Evolutionary conservation across 257 asterid genomes (phyloP).

Genomic region (Paulownia fortunei): DNA sequence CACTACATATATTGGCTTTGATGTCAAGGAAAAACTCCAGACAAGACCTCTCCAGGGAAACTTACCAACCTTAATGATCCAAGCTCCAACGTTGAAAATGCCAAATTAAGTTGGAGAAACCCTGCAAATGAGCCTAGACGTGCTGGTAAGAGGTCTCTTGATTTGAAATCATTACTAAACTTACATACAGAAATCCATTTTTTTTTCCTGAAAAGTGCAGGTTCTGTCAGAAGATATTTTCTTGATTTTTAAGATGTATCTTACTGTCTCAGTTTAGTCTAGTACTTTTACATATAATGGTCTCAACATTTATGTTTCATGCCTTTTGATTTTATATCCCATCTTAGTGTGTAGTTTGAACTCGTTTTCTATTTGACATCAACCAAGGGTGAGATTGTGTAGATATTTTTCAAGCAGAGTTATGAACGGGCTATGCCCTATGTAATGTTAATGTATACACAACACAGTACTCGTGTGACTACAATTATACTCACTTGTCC

Average conservation of each 20-base stretch:
- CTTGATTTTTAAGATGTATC: neutral
- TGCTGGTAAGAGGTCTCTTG: constrained; percentile 64
- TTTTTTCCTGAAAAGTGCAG: constrained; percentile 8
- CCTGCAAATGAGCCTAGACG: constrained; percentile 57
- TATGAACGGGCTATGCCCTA: neutral
- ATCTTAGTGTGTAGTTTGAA: neutral
- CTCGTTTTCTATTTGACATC: neutral
- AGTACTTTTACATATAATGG: neutral
- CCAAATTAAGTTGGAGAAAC: constrained; percentile 33
- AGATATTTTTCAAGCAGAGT: neutral
- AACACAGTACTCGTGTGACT: neutral
- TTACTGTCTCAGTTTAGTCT: neutral
- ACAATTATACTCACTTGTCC: neutral
- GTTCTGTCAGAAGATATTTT: neutral
- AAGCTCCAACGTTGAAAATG: constrained; percentile 37
- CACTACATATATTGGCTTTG: constrained; percentile 23
- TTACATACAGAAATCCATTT: neutral
- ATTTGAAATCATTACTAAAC: constrained; percentile 19
- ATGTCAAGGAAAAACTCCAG: constrained; percentile 48
- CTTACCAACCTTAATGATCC: constrained; percentile 37
- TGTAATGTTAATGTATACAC: neutral
- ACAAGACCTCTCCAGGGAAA: constrained; percentile 38
- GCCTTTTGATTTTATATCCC: neutral
- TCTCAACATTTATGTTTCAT: constrained; percentile 6
- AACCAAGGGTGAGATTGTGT: neutral